Percentiles rank a stretch among this genome's conserved stretches.
These are phyloP conservation scores for Peronosclerospora sorghi DNA, from an alignment of 352 stramenopile genomes.

Conservation along the genomic window DNA sequence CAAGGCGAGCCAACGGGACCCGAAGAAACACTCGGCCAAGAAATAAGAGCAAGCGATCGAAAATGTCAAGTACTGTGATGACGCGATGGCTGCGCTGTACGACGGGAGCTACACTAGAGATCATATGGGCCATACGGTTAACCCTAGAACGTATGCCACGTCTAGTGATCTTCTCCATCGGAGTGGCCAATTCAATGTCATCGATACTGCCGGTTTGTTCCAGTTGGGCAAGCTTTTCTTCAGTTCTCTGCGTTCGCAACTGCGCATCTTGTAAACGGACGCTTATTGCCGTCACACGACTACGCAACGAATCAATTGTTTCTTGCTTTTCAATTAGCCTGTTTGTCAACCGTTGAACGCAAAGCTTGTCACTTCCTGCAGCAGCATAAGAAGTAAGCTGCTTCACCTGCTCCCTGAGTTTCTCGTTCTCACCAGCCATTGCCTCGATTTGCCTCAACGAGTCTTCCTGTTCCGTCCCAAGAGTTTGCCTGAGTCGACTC, in stretches of 20 bases:
- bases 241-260: conserved; percentile 26
- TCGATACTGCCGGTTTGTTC: conserved; percentile 51
- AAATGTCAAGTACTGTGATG: conserved; percentile 45
- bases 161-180: conserved; percentile 23
- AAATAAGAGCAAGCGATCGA: conserved; percentile 70
- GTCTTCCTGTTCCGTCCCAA: conserved; percentile 25
- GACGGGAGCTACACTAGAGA: conserved; percentile 55
- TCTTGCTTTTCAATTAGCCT: conserved; percentile 78
- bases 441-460: conserved; percentile 27
- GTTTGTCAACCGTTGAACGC: conserved; percentile 73
- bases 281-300: conserved; percentile 56
- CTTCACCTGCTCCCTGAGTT: conserved; percentile 36
- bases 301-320: conserved; percentile 54
- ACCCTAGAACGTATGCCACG: conserved; percentile 23
- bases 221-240: conserved; percentile 51
- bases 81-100: conserved; percentile 58
- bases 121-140: conserved; percentile 58
- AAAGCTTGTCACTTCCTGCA: conserved; percentile 31
- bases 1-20: conserved; percentile 62
- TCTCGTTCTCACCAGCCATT: conserved; percentile 27
- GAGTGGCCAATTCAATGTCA: conserved; percentile 57
- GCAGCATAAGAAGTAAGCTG: conserved; percentile 16
- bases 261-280: conserved; percentile 53
- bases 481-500: conserved; percentile 31
- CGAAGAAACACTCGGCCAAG: conserved; percentile 69